Conservation (phyloP, 163 green algal species). For the Chlorella variabilis region DNA sequence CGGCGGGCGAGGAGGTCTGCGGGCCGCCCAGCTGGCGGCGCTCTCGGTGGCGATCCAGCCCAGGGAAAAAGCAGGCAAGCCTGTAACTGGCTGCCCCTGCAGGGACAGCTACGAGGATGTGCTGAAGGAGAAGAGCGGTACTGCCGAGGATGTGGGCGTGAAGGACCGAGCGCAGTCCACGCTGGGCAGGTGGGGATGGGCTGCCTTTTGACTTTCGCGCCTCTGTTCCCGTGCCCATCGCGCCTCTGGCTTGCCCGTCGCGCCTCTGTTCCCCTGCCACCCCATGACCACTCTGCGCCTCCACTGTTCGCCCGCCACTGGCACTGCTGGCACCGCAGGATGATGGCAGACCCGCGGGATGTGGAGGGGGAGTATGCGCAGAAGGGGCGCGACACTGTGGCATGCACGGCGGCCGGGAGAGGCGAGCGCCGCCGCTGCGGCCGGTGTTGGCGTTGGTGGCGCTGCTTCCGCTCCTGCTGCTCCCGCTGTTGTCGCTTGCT, state of each 20-base stretch:
- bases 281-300: too few relatives aligned
- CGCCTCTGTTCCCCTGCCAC: too few relatives aligned
- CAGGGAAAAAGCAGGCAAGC: neutral
- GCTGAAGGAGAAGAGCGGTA: neutral
- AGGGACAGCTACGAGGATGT: neutral
- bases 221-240: too few relatives aligned
- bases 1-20: neutral
- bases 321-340: neutral
- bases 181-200: neutral
- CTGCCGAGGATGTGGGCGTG: neutral
- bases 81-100: neutral
- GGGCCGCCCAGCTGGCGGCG: neutral
- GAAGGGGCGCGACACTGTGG: neutral
- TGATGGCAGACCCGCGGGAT: neutral
- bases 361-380: neutral
- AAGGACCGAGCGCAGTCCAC: neutral
- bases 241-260: too few relatives aligned
- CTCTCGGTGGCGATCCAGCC: neutral
- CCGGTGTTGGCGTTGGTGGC: too few relatives aligned
- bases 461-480: too few relatives aligned
- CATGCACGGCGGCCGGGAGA: neutral
- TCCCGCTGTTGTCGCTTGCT: too few relatives aligned
- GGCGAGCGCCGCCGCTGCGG: too few relatives aligned
- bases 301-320: too few relatives aligned
- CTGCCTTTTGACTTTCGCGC: too few relatives aligned